These are phyloP conservation scores for Candida pini DNA, from an alignment of 805 yeast genomes.

Conservation along the genomic window DNA sequence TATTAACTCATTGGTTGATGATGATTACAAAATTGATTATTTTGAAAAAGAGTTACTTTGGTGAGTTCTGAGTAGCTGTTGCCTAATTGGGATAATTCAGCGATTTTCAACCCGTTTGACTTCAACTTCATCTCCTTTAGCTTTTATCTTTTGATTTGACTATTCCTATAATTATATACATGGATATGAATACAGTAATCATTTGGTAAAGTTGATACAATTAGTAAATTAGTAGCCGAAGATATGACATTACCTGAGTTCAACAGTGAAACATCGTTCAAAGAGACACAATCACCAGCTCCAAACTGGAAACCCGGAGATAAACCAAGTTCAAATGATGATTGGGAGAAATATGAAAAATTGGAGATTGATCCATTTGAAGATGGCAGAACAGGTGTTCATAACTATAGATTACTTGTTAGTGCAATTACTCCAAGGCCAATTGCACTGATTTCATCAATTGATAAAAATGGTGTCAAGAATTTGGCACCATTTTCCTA, in stretches of 20 bases:
- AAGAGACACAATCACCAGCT: slow-evolving; percentile 10
- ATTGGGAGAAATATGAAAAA: slow-evolving; percentile 42
- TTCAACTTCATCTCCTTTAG: too few relatives aligned
- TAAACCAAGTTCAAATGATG: slow-evolving; percentile 40
- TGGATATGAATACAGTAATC: too few relatives aligned
- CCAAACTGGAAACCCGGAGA: slow-evolving; percentile 42
- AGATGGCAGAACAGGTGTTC: slow-evolving; percentile 32
- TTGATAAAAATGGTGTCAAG: slow-evolving; percentile 34
- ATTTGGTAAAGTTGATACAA: not conserved
- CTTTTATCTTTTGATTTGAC: too few relatives aligned
- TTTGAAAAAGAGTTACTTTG: slow-evolving; percentile 34
- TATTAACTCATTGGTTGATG: slow-evolving; percentile 22
- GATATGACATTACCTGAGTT: too few relatives aligned
- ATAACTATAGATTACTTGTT: slow-evolving; percentile 47
- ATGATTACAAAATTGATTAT: slow-evolving; percentile 26
- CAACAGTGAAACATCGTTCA: too few relatives aligned
- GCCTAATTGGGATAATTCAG: not conserved
- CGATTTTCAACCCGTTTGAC: too few relatives aligned
- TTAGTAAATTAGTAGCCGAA: too few relatives aligned
- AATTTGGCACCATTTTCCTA: slow-evolving; percentile 62
- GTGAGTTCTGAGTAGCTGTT: slow-evolving; percentile 19
- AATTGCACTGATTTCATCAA: slow-evolving; percentile 50
- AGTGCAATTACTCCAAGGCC: slow-evolving; percentile 57
- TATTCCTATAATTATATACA: not conserved
- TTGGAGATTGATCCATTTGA: slow-evolving; percentile 44